These are phyloP conservation scores for Psophocarpus tetragonolobus DNA, from an alignment of 306 rosid genomes.

Conservation along the genomic window DNA sequence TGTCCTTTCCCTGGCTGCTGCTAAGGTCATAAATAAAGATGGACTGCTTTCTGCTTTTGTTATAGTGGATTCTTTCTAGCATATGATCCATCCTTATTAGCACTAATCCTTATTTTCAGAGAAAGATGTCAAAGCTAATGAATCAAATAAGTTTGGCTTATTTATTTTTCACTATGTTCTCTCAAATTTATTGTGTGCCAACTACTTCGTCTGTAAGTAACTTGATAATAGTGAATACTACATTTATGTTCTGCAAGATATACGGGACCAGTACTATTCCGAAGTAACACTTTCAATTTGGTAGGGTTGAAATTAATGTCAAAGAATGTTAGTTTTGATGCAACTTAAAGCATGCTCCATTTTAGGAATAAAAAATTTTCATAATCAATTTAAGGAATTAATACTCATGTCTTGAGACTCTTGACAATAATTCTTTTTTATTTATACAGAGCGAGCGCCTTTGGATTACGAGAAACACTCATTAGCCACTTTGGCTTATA, in stretches of 20 bases:
- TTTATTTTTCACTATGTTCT: background rate
- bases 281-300: background rate
- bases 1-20: slow-evolving; percentile 1
- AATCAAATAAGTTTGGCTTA: background rate
- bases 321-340: slow-evolving; percentile 1
- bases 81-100: background rate
- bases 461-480: background rate
- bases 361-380: background rate
- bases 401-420: background rate
- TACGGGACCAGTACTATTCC: slow-evolving; percentile 27
- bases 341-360: background rate
- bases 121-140: background rate
- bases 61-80: slow-evolving; percentile 15
- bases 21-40: slow-evolving; percentile 18
- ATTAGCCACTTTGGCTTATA: background rate
- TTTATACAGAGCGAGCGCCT: background rate
- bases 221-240: background rate
- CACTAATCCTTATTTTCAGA: background rate
- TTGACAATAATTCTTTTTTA: background rate
- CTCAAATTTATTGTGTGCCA: slow-evolving; percentile 34
- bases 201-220: slow-evolving; percentile 22
- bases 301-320: background rate
- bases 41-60: slow-evolving; percentile 13
- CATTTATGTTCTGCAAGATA: slow-evolving; percentile 28
- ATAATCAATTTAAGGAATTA: background rate